Conservation (phyloP, 140 eudicot genomes). For the Senecio squalidus region DNA sequence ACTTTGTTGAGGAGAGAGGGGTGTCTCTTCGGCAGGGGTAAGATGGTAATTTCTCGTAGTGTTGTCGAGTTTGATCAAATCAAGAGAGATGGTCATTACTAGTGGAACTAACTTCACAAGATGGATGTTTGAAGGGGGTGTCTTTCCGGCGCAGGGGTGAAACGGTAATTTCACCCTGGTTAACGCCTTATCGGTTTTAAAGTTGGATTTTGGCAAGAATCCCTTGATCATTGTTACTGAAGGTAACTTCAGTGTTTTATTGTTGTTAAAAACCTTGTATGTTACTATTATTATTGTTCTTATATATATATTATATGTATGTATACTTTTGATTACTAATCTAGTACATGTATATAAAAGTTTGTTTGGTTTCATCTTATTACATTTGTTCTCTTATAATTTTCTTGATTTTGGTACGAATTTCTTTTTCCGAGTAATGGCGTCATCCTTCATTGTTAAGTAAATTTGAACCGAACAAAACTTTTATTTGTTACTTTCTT, state of each 20-base stretch:
- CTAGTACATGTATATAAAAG: constrained; percentile 30
- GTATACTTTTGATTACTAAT: constrained; percentile 20
- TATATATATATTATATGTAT: too few relatives aligned
- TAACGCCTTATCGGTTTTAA: too few relatives aligned
- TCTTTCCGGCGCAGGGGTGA: not conserved
- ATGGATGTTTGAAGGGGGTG: constrained; percentile 21
- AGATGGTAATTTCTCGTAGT: constrained; percentile 1
- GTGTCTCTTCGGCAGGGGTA: constrained; percentile 1
- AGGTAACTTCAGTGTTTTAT: constrained; percentile 5
- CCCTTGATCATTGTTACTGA: not conserved
- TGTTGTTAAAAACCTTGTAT: constrained; percentile 23
- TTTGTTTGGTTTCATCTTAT: constrained; percentile 27
- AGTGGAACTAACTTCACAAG: constrained; percentile 24
- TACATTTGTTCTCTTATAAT: too few relatives aligned
- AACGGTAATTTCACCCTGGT: not conserved
- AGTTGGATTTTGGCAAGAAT: not conserved
- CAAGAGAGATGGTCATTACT: constrained; percentile 2
- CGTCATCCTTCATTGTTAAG: too few relatives aligned
- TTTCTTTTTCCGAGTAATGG: too few relatives aligned
- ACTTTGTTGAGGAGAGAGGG: constrained; percentile 17
- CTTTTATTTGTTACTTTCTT: not conserved
- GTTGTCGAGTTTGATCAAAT: not conserved
- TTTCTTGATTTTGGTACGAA: too few relatives aligned
- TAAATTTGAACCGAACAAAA: not conserved
- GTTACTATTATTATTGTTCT: constrained; percentile 6